Percentiles rank a stretch among this genome's conserved stretches.
Conservation (phyloP, 2,329 filamentous ascomycete species). For the Dothiorella sarmentorum region DNA sequence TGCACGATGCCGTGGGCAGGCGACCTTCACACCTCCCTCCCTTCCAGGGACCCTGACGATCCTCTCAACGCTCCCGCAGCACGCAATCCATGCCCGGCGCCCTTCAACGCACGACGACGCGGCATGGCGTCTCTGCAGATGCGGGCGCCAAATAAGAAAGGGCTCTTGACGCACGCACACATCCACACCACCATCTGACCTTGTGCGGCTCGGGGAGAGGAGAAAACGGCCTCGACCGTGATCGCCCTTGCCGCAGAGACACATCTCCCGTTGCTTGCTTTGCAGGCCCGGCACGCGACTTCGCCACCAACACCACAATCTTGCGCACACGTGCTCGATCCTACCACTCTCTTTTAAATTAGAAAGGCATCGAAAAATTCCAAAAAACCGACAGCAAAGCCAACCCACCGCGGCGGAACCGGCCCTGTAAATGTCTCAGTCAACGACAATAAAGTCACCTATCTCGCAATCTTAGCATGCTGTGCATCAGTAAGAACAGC, state of each 20-base stretch:
- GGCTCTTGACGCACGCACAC: too few relatives aligned
- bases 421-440: not conserved
- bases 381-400: too few relatives aligned
- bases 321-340: not conserved
- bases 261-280: not conserved
- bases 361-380: not conserved
- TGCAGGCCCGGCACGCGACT: not conserved
- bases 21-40: not conserved
- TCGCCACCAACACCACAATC: not conserved
- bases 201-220: not conserved
- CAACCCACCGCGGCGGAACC: not conserved
- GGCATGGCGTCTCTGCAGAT: not conserved
- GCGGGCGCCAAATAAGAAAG: not conserved
- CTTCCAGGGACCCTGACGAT: constrained; percentile 7
- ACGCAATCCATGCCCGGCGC: too few relatives aligned
- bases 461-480: not conserved
- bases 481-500: too few relatives aligned
- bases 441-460: not conserved
- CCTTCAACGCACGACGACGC: not conserved
- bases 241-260: not conserved
- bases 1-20: constrained; percentile 5
- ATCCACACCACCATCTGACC: not conserved
- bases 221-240: not conserved
- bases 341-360: not conserved
- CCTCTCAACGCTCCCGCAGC: constrained; percentile 14